phyloP scores from a whole-genome alignment of 2,329 filamentous ascomycete species.

The Ophiobolus disseminans region DNA sequence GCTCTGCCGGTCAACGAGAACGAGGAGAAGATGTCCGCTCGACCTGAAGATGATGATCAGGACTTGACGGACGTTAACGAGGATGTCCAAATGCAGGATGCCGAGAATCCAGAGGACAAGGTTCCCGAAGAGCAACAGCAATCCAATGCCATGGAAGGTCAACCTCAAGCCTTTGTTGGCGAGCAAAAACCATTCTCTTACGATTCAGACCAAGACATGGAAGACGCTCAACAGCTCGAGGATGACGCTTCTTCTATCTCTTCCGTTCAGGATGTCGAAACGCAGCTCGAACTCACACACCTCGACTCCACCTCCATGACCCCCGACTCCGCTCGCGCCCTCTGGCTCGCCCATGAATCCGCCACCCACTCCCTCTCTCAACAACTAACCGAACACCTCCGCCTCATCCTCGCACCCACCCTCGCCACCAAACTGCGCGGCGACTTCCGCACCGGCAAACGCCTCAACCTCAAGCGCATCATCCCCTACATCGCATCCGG shows the following conservation, averaged over 20 bases:
- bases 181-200: conserved; percentile 47
- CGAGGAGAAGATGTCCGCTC: conserved; percentile 41
- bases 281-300: conserved; percentile 76
- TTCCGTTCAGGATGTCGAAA: conserved; percentile 55
- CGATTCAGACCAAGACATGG: conserved; percentile 49
- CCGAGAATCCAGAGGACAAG: conserved; percentile 34
- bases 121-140: conserved; percentile 36
- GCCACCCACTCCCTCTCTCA: conserved; percentile 86
- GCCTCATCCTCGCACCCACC: conserved; percentile 92
- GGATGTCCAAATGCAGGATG: conserved; percentile 55
- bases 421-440: conserved; percentile 95
- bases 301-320: conserved; percentile 57
- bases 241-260: conserved; percentile 46
- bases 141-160: conserved; percentile 39
- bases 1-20: conserved; percentile 74
- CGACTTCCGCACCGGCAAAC: conserved; percentile 95
- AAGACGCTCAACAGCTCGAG: conserved; percentile 42
- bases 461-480: conserved; percentile 98
- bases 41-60: conserved; percentile 44
- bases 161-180: conserved; percentile 55
- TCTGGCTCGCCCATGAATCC: conserved; percentile 86
- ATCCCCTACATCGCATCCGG: conserved; percentile 98
- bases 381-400: conserved; percentile 89
- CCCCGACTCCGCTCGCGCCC: conserved; percentile 68
- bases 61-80: conserved; percentile 30